These are phyloP conservation scores for Colletotrichum trifolii DNA, from an alignment of 2,329 filamentous ascomycete species.

Conservation along the genomic window DNA sequence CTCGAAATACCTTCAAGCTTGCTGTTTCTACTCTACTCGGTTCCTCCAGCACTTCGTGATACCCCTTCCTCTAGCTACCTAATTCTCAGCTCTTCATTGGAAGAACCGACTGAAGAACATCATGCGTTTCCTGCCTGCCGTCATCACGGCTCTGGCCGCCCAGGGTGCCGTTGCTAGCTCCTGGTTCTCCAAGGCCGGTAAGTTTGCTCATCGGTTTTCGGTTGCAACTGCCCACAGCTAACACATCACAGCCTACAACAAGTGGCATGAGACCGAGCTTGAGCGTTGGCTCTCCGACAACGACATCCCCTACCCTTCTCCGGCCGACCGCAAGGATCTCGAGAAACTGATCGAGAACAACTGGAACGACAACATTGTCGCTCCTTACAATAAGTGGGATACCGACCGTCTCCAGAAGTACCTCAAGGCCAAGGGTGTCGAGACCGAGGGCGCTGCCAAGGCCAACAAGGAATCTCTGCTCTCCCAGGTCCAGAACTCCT, in stretches of 20 bases:
- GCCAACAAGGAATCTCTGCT: slow-evolving; percentile 76
- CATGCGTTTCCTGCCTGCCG: slow-evolving; percentile 82
- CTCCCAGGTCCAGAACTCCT: slow-evolving; percentile 76
- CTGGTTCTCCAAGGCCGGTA: slow-evolving; percentile 91
- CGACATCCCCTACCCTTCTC: slow-evolving; percentile 88
- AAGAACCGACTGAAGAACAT: slow-evolving; percentile 43
- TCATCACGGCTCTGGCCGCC: slow-evolving; percentile 78
- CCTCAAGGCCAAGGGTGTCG: slow-evolving; percentile 76
- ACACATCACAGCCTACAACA: slow-evolving; percentile 82
- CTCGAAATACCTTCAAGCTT: slow-evolving; percentile 24
- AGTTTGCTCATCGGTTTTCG: slow-evolving; percentile 45
- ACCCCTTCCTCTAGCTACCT: slow-evolving; percentile 9
- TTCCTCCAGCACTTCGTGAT: slow-evolving; percentile 32
- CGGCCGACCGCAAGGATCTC: slow-evolving; percentile 94
- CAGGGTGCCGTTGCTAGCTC: slow-evolving; percentile 77
- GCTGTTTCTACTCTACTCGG: slow-evolving; percentile 36
- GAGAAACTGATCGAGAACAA: slow-evolving; percentile 89
- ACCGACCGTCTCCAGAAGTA: slow-evolving; percentile 74
- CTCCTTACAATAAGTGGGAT: slow-evolving; percentile 84
- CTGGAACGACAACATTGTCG: slow-evolving; percentile 82
- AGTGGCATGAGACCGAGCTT: slow-evolving; percentile 98
- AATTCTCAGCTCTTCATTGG: slow-evolving; percentile 27
- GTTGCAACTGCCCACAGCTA: neutral
- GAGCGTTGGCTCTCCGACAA: slow-evolving; percentile 97
- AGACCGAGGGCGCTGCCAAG: slow-evolving; percentile 74